Percentiles rank a stretch among this genome's conserved stretches.
phyloP scores from a whole-genome alignment of 2,329 filamentous ascomycete genomes.

The Nemania abortiva region DNA sequence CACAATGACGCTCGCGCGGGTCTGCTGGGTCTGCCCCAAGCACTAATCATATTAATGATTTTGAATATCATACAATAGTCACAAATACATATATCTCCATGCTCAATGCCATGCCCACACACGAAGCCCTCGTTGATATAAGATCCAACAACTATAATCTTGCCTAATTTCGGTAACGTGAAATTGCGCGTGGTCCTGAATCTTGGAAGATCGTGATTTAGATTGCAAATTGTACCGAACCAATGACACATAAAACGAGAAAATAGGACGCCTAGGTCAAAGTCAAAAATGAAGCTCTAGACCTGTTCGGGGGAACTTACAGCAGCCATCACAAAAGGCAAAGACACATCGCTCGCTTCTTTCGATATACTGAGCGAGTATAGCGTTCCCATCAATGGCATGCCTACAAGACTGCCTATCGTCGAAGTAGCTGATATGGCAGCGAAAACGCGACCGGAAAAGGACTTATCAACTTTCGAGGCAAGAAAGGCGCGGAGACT shows the following conservation, averaged over 20 bases:
- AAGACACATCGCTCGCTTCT: slow-evolving; percentile 2
- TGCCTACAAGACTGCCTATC: slow-evolving; percentile 27
- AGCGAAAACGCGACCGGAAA: slow-evolving; percentile 27
- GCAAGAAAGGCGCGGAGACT: slow-evolving; percentile 33
- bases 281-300: slow-evolving; percentile 5
- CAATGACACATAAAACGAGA: slow-evolving; percentile 22
- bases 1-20: slow-evolving; percentile 31
- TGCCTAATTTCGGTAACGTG: not conserved
- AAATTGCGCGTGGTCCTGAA: not conserved
- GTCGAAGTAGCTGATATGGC: slow-evolving; percentile 28
- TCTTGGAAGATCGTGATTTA: not conserved
- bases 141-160: too few species aligned
- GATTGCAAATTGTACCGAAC: slow-evolving; percentile 6
- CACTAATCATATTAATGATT: slow-evolving; percentile 14
- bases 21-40: slow-evolving; percentile 30
- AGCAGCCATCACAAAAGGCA: slow-evolving; percentile 18
- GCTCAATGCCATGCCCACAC: not conserved
- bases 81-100: not conserved
- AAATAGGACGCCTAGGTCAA: slow-evolving; percentile 22
- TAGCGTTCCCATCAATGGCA: slow-evolving; percentile 31
- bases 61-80: not conserved
- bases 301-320: slow-evolving; percentile 1
- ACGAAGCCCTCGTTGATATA: not conserved
- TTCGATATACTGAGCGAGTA: slow-evolving; percentile 29
- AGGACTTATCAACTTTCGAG: slow-evolving; percentile 19